phyloP scores from a whole-genome alignment of 495 filamentous ascomycete species.

The Podospora sp. region DNA sequence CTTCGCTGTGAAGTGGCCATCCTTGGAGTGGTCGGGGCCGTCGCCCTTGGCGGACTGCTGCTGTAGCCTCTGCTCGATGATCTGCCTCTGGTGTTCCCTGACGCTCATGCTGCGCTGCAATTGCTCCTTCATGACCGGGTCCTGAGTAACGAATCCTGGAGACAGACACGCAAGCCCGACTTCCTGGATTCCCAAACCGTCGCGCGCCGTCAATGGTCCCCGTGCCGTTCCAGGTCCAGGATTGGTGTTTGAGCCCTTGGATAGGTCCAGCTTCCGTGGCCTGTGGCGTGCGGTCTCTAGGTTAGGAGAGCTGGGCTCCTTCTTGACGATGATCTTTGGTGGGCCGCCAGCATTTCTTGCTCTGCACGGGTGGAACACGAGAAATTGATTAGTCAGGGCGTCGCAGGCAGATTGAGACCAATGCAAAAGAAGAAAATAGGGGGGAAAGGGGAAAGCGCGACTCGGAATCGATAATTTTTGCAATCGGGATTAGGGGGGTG shows the following conservation, averaged over 20 bases:
- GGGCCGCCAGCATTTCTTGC: slow-evolving; percentile 55
- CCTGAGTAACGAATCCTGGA: slow-evolving; percentile 92
- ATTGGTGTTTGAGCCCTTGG: slow-evolving; percentile 65
- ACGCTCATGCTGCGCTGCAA: slow-evolving; percentile 92
- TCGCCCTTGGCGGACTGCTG: slow-evolving; percentile 79
- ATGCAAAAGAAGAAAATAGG: slow-evolving; percentile 4
- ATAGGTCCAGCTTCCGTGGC: slow-evolving; percentile 86
- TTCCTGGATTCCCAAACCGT: slow-evolving; percentile 81
- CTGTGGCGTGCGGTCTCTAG: slow-evolving; percentile 73
- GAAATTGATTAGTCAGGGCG: slow-evolving; percentile 21
- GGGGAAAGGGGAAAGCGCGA: background rate
- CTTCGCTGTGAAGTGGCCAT: slow-evolving; percentile 61
- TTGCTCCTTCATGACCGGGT: slow-evolving; percentile 95
- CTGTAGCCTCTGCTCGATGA: slow-evolving; percentile 91
- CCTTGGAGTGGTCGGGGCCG: slow-evolving; percentile 56
- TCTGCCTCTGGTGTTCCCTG: slow-evolving; percentile 88
- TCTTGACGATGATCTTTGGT: slow-evolving; percentile 92
- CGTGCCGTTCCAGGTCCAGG: slow-evolving; percentile 64
- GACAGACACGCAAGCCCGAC: slow-evolving; percentile 94
- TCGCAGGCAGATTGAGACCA: slow-evolving; percentile 22
- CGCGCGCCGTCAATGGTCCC: slow-evolving; percentile 72
- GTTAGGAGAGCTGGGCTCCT: slow-evolving; percentile 87
- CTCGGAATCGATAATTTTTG: background rate
- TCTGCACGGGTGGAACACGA: slow-evolving; percentile 37
- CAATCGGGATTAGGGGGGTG: slow-evolving; percentile 25